These are phyloP conservation scores for Fonsecaea monophora DNA, from an alignment of 2,329 filamentous ascomycete genomes.

Conservation along the genomic window DNA sequence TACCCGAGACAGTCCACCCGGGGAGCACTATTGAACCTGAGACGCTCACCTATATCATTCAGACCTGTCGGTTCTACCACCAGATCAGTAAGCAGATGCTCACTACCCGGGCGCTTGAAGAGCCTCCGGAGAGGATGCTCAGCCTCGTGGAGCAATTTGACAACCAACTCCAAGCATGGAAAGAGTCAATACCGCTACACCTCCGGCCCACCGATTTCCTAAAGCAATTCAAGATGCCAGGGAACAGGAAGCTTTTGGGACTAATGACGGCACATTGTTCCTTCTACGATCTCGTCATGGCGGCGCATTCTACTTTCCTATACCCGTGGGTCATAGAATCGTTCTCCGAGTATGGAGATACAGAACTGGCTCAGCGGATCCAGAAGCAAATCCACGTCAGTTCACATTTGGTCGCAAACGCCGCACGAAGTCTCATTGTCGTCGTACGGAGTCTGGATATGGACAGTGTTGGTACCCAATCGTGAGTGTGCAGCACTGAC, in stretches of 20 bases:
- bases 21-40: neutral
- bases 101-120: neutral
- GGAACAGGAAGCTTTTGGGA: neutral
- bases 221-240: slow-evolving; percentile 9
- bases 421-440: slow-evolving; percentile 17
- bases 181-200: slow-evolving; percentile 2
- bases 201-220: slow-evolving; percentile 3
- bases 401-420: slow-evolving; percentile 10
- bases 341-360: neutral
- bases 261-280: slow-evolving; percentile 9
- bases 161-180: slow-evolving; percentile 2
- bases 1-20: slow-evolving; percentile 1
- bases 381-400: slow-evolving; percentile 4
- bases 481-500: neutral
- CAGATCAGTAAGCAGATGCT: slow-evolving; percentile 5
- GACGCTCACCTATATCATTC: slow-evolving; percentile 3
- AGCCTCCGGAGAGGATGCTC: slow-evolving; percentile 8
- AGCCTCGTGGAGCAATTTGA: slow-evolving; percentile 5
- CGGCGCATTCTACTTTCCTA: slow-evolving; percentile 6
- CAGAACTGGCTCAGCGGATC: neutral
- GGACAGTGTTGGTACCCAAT: slow-evolving; percentile 4
- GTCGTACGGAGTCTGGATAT: slow-evolving; percentile 10
- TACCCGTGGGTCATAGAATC: slow-evolving; percentile 15
- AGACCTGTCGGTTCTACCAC: neutral
- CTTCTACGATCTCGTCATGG: slow-evolving; percentile 11